Evolutionary conservation across 192 early-diverging fungal genomes (phyloP).

Genomic region (Podila epigama): DNA sequence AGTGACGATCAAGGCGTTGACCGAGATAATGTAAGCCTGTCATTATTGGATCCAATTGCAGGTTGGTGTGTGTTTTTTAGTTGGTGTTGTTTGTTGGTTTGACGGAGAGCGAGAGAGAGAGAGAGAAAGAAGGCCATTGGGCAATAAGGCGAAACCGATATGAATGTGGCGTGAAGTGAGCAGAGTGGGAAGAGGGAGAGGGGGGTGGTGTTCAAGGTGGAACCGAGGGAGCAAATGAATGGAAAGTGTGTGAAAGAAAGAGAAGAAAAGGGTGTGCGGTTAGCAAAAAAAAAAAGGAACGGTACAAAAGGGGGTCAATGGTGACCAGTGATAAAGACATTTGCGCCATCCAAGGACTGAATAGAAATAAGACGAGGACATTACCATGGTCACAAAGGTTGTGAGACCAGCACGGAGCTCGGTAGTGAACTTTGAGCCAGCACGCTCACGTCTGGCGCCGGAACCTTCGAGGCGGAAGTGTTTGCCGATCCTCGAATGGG

Average conservation of each 20-base stretch:
- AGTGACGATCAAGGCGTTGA: slow-evolving; percentile 75
- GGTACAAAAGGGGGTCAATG: no score
- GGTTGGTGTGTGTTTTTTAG: neutral
- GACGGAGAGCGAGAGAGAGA: neutral
- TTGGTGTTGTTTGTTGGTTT: neutral
- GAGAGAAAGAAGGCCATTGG: no score
- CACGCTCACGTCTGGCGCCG: slow-evolving; percentile 55
- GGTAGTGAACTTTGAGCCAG: slow-evolving; percentile 68
- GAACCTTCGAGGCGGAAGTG: slow-evolving; percentile 59
- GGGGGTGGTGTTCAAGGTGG: no score
- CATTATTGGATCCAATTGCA: no score
- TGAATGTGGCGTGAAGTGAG: no score
- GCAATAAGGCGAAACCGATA: no score
- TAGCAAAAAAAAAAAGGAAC: no score
- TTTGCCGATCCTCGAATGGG: slow-evolving; percentile 64
- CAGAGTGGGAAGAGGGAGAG: no score
- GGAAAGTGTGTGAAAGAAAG: no score
- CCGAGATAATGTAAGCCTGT: slow-evolving; percentile 68
- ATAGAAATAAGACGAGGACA: neutral
- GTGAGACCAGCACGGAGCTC: slow-evolving; percentile 72
- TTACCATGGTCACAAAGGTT: slow-evolving; percentile 76
- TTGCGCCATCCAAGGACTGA: neutral
- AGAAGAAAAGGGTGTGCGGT: no score
- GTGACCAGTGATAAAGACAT: neutral
- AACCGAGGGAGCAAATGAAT: no score